Conservation (phyloP, 495 filamentous ascomycete species). For the Neurospora sp. region DNA sequence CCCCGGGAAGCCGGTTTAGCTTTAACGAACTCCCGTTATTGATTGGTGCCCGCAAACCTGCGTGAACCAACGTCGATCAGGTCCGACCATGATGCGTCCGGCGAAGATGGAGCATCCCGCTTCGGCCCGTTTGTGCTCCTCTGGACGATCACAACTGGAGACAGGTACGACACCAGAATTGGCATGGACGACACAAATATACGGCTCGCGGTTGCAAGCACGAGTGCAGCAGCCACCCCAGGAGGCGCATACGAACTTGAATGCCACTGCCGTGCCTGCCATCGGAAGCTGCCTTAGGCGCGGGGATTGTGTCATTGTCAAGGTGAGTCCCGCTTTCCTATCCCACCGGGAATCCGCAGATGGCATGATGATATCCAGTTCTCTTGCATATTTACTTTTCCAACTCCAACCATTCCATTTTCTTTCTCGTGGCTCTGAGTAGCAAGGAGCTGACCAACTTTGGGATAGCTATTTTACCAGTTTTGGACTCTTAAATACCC, state of each 20-base stretch:
- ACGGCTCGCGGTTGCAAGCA: neutral
- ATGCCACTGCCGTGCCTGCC: neutral
- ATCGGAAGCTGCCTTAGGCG: neutral
- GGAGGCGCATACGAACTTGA: neutral
- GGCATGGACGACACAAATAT: neutral
- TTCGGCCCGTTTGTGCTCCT: neutral
- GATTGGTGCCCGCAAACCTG: constrained; percentile 13
- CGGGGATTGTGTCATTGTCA: neutral
- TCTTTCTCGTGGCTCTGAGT: neutral
- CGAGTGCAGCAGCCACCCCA: neutral
- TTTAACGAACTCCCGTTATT: neutral
- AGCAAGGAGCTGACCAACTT: neutral
- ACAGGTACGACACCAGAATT: neutral
- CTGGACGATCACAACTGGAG: neutral
- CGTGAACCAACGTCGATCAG: neutral
- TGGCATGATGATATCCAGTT: neutral
- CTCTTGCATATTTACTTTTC: neutral
- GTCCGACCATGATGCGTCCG: neutral
- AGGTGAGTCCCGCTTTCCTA: neutral
- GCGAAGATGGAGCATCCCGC: neutral
- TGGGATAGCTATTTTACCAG: neutral
- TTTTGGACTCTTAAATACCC: neutral
- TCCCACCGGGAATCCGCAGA: neutral
- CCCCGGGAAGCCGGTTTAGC: neutral
- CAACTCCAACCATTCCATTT: neutral